These are phyloP conservation scores for Fusarium sp. DNA, from an alignment of 2,329 filamentous ascomycete species.

Conservation along the genomic window DNA sequence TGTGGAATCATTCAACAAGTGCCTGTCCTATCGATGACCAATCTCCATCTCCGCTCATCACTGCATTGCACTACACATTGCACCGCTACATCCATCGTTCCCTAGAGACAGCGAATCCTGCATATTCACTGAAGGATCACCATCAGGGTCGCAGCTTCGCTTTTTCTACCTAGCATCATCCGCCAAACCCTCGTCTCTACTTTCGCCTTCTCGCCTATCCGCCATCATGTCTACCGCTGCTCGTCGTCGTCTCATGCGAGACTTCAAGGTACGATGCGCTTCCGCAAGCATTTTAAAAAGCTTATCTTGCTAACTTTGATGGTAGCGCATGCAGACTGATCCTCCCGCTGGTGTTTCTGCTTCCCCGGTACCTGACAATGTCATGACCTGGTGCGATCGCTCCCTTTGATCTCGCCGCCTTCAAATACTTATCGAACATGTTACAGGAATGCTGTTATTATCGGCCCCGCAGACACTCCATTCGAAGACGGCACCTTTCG, in stretches of 20 bases:
- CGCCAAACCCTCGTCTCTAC: conserved; percentile 1
- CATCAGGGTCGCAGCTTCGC: not conserved
- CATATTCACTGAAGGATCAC: not conserved
- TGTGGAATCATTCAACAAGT: conserved; percentile 27
- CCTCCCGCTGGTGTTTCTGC: conserved; percentile 96
- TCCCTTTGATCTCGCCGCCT: conserved; percentile 9
- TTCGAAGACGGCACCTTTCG: conserved; percentile 99
- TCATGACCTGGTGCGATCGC: conserved; percentile 88
- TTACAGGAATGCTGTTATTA: conserved; percentile 95
- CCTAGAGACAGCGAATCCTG: conserved; percentile 19
- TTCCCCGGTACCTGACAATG: conserved; percentile 94
- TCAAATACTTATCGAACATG: conserved; percentile 33
- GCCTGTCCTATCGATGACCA: conserved; percentile 40
- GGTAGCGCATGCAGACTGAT: conserved; percentile 97
- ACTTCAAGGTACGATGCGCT: conserved; percentile 86
- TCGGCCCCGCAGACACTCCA: conserved; percentile 94
- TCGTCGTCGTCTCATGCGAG: conserved; percentile 95
- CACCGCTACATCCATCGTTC: conserved; percentile 27
- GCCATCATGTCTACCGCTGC: conserved; percentile 83
- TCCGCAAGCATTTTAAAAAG: not conserved
- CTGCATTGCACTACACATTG: conserved; percentile 18
- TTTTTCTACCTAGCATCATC: conserved; percentile 1
- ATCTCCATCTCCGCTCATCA: conserved; percentile 41
- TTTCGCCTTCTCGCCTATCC: conserved; percentile 16
- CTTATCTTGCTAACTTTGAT: conserved; percentile 19